Base-by-base conservation (phyloP, 352 stramenopile species). In the Phytophthora citricola region DNA sequence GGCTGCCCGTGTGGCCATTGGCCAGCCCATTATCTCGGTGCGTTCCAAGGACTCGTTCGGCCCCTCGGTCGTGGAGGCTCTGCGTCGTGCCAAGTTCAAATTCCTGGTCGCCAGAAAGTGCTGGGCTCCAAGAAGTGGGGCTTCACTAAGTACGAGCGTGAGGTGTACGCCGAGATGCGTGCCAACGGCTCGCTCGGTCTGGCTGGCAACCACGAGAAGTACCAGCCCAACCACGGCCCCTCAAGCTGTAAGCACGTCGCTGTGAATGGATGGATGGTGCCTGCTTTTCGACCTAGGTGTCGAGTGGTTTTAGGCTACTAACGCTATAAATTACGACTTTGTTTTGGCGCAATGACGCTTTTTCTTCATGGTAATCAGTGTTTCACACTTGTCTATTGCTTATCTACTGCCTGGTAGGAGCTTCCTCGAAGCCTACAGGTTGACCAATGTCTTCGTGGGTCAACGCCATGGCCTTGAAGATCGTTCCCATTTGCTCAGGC, bases 71-170 rank as follows among this genome's bases (percentile, higher is more conserved):
- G 93, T 99, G 44, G 97, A 99, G 82, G 97, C 97, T 24, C 94
- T 99, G 69, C 96, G 97, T 88, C 96, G 98, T 86, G 97, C 97
- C 75, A 99, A 99, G 91, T 99, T 99, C 85, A 99, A 99, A 93
- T 99, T 99, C 84, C 98, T 36, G 98, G 98, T 76, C 92, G 97
- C 72, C 98, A 99, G 92, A 99, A 99, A 94, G 98, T 99, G 74
- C 82, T 99, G 29, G 96, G 98, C 83, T 98, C 91, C 72, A 98
- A 99, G 78, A 99, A 99, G 90, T 99, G 98, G 98, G 97, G 98
- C 66, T 99, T 99, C 90, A 99, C 98, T 73, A 98, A 99, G 79
- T 99, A 98, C 83, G 87, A 97, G 61, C 93, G 95, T 78, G 96
- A 99, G 64, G 94, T 99, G 65, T 99, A 99, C 87, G 96, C 98